Base-by-base conservation (phyloP, 2,329 filamentous ascomycete species). In the Drechslerella stenobrocha region DNA sequence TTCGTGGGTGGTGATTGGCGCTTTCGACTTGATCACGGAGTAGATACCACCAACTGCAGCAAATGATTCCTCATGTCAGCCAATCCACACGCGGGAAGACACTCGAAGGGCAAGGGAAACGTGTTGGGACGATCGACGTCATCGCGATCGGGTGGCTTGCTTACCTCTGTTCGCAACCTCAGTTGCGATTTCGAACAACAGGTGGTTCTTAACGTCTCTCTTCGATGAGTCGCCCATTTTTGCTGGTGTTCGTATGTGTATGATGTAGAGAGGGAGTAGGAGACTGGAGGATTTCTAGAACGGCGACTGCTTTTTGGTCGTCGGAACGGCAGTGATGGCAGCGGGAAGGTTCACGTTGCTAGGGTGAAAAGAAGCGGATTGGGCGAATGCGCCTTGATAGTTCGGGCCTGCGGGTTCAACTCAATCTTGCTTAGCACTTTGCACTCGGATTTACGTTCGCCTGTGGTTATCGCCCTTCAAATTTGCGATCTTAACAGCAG, bases 21-120 rank as follows among this genome's bases (percentile, higher is more conserved):
- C 92, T 79, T 98, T 98, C 70, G 93, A 98, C 79, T 98, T 98
- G 79, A 98, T 86, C 72, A 98, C 93, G 13, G 92, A 97, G 81
- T 98, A 98, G 79, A 98, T 98, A 74, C 93, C 93, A 75, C 93
- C 93, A 70, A 98, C 93, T 95, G 72, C 18, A 40, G 32, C 18
- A 26, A 44, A 46, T 9, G 30, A 51, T 37, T 37, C 22, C 30
- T 46, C 35, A 48, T 45, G 61, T 67, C 42, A 67, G 61, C 28
- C 28, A 30, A 11, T 5, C 5, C 28, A 30, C 23, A 50, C 15
- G 37, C 15, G 75, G 63, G 74, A 71, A 34, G 60, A 32, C 45
- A 35, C 34, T 35, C 2, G 28, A 53, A 69, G 30, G 70, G 37
- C 45, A 69, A 20, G 23, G 9, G 50, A 60, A 50, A 47, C 69